Percentiles rank a stretch among this genome's conserved stretches.
These are phyloP conservation scores for Violaceomyces palustris DNA, from an alignment of 1,284 basidiomycete genomes.

Conservation along the genomic window DNA sequence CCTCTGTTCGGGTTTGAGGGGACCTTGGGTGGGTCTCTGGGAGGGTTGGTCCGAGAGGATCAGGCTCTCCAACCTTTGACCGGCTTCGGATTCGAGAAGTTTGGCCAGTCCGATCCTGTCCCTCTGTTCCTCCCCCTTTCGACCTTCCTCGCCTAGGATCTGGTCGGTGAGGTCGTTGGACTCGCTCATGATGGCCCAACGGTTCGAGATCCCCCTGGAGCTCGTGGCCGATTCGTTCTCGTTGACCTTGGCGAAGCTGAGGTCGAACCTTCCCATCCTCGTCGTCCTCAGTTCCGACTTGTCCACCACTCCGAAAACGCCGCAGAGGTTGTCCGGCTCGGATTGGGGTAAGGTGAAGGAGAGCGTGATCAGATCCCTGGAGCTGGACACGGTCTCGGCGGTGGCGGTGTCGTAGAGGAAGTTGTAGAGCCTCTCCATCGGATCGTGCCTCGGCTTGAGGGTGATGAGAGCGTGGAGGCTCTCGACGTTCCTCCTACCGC, in stretches of 20 bases:
- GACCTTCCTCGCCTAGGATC: slow-evolving; percentile 43
- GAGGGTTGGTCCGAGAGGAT: slow-evolving; percentile 46
- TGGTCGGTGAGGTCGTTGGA: slow-evolving; percentile 41
- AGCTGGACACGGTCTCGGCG: slow-evolving; percentile 21
- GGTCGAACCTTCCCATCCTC: slow-evolving; percentile 41
- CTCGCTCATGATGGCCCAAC: slow-evolving; percentile 47
- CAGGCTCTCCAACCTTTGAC: slow-evolving; percentile 38
- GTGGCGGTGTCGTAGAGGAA: slow-evolving; percentile 24
- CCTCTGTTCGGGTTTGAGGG: slow-evolving; percentile 24
- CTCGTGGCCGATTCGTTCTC: slow-evolving; percentile 27
- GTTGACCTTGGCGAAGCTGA: slow-evolving; percentile 43
- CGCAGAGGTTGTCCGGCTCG: slow-evolving; percentile 24
- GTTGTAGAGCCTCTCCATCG: slow-evolving; percentile 25
- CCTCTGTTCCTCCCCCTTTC: slow-evolving; percentile 40
- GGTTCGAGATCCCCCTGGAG: slow-evolving; percentile 32
- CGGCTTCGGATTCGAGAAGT: slow-evolving; percentile 27
- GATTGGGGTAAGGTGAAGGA: slow-evolving; percentile 36
- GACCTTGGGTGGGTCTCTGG: slow-evolving; percentile 15
- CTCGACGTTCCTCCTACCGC: slow-evolving; percentile 41
- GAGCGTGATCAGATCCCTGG: slow-evolving; percentile 36
- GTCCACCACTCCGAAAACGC: slow-evolving; percentile 47
- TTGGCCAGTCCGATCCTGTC: slow-evolving; percentile 35
- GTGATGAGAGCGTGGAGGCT: slow-evolving; percentile 37
- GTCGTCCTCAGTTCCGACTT: slow-evolving; percentile 35
- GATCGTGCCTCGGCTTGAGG: slow-evolving; percentile 42